Evolutionary conservation across 495 filamentous ascomycete genomes (phyloP).

Genomic region (Arthonia radiata): DNA sequence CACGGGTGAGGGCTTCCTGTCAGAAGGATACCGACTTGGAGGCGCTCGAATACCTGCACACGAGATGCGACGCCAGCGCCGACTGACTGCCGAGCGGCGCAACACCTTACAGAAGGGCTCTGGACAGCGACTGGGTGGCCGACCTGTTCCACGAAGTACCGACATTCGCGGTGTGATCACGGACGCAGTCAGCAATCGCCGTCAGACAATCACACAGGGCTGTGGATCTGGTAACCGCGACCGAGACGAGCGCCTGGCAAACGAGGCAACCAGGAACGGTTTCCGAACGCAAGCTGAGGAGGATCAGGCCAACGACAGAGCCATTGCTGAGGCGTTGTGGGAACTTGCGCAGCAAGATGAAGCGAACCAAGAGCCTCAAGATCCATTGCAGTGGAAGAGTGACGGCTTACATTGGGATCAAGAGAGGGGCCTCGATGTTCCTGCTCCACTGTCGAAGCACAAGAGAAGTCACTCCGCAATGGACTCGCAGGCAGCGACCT

Average conservation of each 20-base stretch:
- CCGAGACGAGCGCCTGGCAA: conserved; percentile 32
- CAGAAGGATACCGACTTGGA: conserved; percentile 48
- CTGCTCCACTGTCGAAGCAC: too few relatives aligned
- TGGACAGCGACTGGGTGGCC: conserved; percentile 52
- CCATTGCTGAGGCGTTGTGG: conserved; percentile 70
- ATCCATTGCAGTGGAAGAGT: conserved; percentile 18
- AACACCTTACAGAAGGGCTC: conserved; percentile 29
- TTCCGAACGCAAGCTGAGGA: conserved; percentile 69
- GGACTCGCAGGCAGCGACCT: conserved; percentile 1
- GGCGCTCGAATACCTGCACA: conserved; percentile 38
- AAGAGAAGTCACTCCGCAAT: conserved; percentile 1
- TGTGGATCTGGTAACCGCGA: conserved; percentile 48
- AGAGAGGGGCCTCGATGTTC: conserved; percentile 29
- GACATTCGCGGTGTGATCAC: conserved; percentile 57
- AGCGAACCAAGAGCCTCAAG: conserved; percentile 41
- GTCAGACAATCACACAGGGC: conserved; percentile 32
- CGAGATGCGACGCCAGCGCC: conserved; percentile 53
- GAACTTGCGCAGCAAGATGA: conserved; percentile 76
- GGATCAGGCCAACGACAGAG: conserved; percentile 70
- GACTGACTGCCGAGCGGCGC: conserved; percentile 52
- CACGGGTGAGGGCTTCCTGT: conserved; percentile 75
- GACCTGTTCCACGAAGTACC: conserved; percentile 29
- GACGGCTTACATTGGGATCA: conserved; percentile 14
- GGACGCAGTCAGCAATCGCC: conserved; percentile 44
- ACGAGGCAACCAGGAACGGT: conserved; percentile 44